Evolutionary conservation across 352 stramenopile species (phyloP).

Genomic region (Phytophthora quininea): DNA sequence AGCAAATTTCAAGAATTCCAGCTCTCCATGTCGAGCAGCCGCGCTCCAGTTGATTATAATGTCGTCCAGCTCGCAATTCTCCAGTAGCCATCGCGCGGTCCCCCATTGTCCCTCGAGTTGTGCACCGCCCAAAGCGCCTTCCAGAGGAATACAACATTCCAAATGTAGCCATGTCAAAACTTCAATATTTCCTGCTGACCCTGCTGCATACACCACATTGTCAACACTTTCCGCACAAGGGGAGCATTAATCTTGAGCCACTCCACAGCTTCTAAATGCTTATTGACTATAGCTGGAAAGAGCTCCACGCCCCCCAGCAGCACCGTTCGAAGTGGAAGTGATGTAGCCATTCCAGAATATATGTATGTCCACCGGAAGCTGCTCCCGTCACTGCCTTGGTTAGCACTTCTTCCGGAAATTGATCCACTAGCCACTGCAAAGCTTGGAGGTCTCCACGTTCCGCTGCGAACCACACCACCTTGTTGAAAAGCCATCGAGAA

Average conservation of each 20-base stretch:
- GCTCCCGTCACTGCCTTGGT: constrained; percentile 24
- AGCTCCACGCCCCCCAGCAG: constrained; percentile 27
- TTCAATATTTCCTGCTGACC: constrained; percentile 6
- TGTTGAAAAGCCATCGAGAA: constrained; percentile 20
- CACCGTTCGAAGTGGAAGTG: constrained; percentile 5
- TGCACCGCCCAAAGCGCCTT: constrained; percentile 11
- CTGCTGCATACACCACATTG: constrained; percentile 18
- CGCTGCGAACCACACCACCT: constrained; percentile 7
- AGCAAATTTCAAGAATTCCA: constrained; percentile 15
- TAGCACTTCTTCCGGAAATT: constrained; percentile 12
- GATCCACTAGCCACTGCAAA: constrained; percentile 16
- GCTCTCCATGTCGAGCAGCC: constrained; percentile 5
- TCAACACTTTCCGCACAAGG: constrained; percentile 7
- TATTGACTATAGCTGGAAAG: constrained; percentile 30
- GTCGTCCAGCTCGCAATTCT: constrained; percentile 11
- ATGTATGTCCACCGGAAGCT: constrained; percentile 12
- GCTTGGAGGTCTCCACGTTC: constrained; percentile 16
- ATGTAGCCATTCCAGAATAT: constrained; percentile 20
- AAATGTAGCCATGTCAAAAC: constrained; percentile 12
- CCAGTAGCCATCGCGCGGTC: constrained; percentile 17
- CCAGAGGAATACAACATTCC: constrained; percentile 3
- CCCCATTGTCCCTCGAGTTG: constrained; percentile 9
- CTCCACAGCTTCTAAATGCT: constrained; percentile 37
- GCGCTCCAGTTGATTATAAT: constrained; percentile 9
- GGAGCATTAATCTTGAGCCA: constrained; percentile 42